These are phyloP conservation scores for Podochytrium sp. DNA, from an alignment of 192 early-diverging fungal genomes.

Conservation along the genomic window DNA sequence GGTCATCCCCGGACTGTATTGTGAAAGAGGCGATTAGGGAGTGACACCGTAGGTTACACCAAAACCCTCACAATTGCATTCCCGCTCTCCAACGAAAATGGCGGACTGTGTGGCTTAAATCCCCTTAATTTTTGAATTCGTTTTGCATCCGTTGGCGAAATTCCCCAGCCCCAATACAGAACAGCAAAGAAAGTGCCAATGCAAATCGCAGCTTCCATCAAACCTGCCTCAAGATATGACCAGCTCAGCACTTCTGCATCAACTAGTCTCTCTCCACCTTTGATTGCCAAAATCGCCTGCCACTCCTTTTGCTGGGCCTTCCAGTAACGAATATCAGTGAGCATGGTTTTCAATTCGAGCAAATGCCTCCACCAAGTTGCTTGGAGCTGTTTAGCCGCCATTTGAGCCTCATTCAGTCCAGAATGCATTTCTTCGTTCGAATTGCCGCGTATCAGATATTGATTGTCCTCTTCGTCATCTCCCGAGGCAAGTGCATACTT, in stretches of 20 bases:
- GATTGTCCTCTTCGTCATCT: constrained; percentile 4
- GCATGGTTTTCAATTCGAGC: constrained; percentile 37
- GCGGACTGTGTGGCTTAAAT: constrained; percentile 51
- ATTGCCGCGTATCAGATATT: background rate
- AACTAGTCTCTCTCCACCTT: constrained; percentile 79
- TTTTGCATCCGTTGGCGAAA: constrained; percentile 63
- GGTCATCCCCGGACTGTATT: constrained; percentile 40
- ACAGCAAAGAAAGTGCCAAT: constrained; percentile 81
- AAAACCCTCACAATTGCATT: constrained; percentile 35
- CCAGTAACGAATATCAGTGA: constrained; percentile 52
- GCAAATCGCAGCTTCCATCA: constrained; percentile 73
- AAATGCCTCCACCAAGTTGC: constrained; percentile 30
- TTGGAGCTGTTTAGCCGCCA: constrained; percentile 16
- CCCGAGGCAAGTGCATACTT: background rate
- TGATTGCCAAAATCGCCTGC: constrained; percentile 27
- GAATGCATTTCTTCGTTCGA: constrained; percentile 21
- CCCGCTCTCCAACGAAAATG: constrained; percentile 39
- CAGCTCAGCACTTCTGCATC: constrained; percentile 86
- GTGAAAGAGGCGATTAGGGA: background rate
- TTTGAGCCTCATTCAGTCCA: constrained; percentile 10
- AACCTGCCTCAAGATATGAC: constrained; percentile 86
- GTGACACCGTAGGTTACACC: background rate
- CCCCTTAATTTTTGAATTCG: constrained; percentile 46
- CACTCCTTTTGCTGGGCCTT: constrained; percentile 35
- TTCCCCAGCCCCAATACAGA: constrained; percentile 66